Percentiles rank a stretch among this genome's conserved stretches.
These are phyloP conservation scores for Saccharomycopsis vini DNA, from an alignment of 805 yeast genomes.

Conservation along the genomic window DNA sequence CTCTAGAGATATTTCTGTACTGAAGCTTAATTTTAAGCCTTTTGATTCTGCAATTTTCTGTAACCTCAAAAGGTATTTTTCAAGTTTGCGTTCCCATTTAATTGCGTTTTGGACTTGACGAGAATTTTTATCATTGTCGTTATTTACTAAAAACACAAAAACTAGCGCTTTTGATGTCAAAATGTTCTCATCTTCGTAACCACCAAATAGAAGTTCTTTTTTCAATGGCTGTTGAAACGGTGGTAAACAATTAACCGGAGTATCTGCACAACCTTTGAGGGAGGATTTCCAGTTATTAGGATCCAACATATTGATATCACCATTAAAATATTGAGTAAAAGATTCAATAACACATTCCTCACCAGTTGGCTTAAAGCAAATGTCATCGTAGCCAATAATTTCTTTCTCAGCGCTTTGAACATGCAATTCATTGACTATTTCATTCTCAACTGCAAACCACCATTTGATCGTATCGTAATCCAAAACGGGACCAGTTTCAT, in stretches of 20 bases:
- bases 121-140: slow-evolving; percentile 35
- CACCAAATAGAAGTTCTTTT: slow-evolving; percentile 63
- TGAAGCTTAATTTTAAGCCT: slow-evolving; percentile 61
- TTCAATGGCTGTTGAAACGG: slow-evolving; percentile 84
- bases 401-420: slow-evolving; percentile 3
- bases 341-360: slow-evolving; percentile 80
- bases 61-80: slow-evolving; percentile 35
- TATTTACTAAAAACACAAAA: slow-evolving; percentile 61
- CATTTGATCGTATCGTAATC: slow-evolving; percentile 64
- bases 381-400: slow-evolving; percentile 40
- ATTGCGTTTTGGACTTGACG: slow-evolving; percentile 31
- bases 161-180: slow-evolving; percentile 64
- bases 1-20: slow-evolving; percentile 75
- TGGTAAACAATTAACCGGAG: slow-evolving; percentile 88
- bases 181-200: slow-evolving; percentile 37
- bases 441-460: slow-evolving; percentile 80
- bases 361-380: slow-evolving; percentile 79
- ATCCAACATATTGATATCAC: slow-evolving; percentile 42
- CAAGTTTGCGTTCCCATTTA: slow-evolving; percentile 71
- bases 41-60: slow-evolving; percentile 40
- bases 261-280: slow-evolving; percentile 52
- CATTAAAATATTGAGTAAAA: slow-evolving; percentile 78
- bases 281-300: slow-evolving; percentile 47
- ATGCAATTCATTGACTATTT: slow-evolving; percentile 31
- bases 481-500: slow-evolving; percentile 60